Conservation (phyloP, 2,329 filamentous ascomycete genomes). For the Emergomyces pasteurianus region DNA sequence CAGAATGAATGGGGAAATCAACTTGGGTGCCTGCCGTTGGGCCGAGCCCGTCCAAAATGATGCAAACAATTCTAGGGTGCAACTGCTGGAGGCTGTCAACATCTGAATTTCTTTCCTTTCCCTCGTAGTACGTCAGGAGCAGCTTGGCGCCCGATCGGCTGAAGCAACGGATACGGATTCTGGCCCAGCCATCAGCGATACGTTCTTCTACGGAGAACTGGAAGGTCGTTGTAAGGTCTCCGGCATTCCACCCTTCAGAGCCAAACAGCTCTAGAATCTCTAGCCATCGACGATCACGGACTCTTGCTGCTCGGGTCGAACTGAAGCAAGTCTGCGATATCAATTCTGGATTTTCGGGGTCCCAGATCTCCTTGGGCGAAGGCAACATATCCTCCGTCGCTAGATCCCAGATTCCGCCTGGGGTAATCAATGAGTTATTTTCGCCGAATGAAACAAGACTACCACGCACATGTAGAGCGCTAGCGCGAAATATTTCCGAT, state of each 20-base stretch:
- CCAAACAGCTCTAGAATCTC: constrained; percentile 1
- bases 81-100: neutral
- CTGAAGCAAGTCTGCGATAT: constrained; percentile 1
- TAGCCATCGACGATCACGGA: neutral
- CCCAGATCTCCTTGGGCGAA: neutral
- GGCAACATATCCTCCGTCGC: constrained; percentile 1
- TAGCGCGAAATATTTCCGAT: constrained; percentile 1
- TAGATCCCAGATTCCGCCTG: constrained; percentile 2
- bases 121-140: constrained; percentile 1
- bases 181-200: neutral
- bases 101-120: neutral
- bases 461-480: neutral
- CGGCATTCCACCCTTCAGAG: constrained; percentile 1
- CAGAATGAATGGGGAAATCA: constrained; percentile 1
- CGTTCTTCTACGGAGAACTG: neutral
- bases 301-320: constrained; percentile 2
- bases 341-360: neutral
- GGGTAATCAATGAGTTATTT: constrained; percentile 1
- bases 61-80: neutral
- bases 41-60: neutral
- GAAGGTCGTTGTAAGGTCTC: neutral
- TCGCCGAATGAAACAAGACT: neutral
- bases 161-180: constrained; percentile 2
- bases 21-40: constrained; percentile 1
- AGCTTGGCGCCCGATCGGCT: constrained; percentile 1